Base-by-base conservation (phyloP, 176 grass and related monocot genomes). In the Tillandsia fasciculata region DNA sequence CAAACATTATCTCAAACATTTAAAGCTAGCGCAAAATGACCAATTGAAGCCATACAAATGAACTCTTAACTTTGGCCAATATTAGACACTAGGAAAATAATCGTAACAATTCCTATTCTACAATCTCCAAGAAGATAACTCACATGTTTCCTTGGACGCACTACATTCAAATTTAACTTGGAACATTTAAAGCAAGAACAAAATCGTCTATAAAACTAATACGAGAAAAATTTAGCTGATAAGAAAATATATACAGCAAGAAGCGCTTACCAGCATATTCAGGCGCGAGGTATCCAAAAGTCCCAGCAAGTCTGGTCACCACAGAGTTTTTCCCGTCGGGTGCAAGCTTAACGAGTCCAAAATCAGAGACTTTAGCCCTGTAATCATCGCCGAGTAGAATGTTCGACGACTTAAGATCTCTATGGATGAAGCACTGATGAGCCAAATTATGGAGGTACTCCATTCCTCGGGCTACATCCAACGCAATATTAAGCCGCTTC, bases 261-360 rank as follows among this genome's bases (percentile, higher is more conserved):
- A 61, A 61, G 15, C n/a, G 3, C 22, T 61, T 80, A 99, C 94
- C 94, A 52, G 94, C 94, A 88, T 99, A 99, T 85, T 99, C 94
- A 66, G 94, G 94, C 23, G 94, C 94, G 53, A 99, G 83, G 70
- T 99, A 99, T 26, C 94, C 94, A 76, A 99, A 99, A 2, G 94
- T 99, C 71, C 94, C 94, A 9, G 94, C 94, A 0, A 99, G 94
- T 56, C 87, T 88, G 23, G 94, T 99, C 9, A 82, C 94, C 15
- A 99, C 89, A n/a, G 89, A 99, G 82, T 81, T 79, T 76, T 97
- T 90, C 1, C 89, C 94, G 65, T 99, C 89, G 0, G 94, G 94
- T 1, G 94, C 94, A 12, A 79, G 83, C 65, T 90, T 99, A 70
- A 93, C 80, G 2, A 99, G 78, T 26, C 94, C 94, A 53, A 99